Conservation (phyloP, 2,329 filamentous ascomycete species). For the Elsinoe arachidis region DNA sequence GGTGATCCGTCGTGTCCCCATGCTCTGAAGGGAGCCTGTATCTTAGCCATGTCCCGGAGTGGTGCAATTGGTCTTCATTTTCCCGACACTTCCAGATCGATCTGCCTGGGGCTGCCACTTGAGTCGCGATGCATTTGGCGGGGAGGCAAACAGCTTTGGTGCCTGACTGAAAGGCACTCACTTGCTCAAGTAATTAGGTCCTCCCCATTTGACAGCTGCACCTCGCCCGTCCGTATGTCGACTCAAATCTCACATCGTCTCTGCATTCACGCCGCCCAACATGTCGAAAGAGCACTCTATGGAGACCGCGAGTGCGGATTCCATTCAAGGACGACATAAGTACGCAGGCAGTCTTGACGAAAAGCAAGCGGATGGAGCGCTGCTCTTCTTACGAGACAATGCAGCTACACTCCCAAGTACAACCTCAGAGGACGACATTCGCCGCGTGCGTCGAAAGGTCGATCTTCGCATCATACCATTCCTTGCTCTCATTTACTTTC, state of each 20-base stretch:
- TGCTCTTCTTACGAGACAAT: neutral
- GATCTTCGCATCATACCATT: constrained; percentile 51
- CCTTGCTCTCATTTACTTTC: constrained; percentile 52
- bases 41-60: no score
- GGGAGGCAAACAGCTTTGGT: no score
- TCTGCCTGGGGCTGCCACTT: no score
- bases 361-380: neutral
- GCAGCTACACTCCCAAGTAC: neutral
- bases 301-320: neutral
- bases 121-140: no score
- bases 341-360: neutral
- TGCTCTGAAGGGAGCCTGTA: neutral
- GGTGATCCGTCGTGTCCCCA: neutral
- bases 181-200: neutral
- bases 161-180: no score
- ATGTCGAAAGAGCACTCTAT: neutral
- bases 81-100: neutral
- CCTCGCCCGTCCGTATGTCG: no score
- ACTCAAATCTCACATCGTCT: neutral
- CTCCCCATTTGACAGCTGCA: no score
- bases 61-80: neutral
- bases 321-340: neutral
- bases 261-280: neutral
- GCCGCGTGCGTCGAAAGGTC: constrained; percentile 45
- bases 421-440: constrained; percentile 23